Evolutionary conservation across 1,139 yeast genomes (phyloP).

Genomic region (Suhomyces ambrosiae): DNA sequence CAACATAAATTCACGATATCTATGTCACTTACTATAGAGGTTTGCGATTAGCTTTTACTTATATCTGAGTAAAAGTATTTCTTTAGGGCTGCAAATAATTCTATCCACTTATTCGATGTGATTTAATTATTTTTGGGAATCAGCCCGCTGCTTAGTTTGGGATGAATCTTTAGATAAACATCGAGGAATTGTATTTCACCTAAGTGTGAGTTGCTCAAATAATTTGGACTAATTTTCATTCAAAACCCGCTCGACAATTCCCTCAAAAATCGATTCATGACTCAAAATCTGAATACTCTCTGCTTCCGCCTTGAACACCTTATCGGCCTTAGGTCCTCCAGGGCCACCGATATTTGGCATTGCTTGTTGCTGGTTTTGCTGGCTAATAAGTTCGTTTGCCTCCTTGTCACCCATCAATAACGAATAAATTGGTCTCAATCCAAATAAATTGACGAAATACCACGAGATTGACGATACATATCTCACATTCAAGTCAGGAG

Average conservation of each 20-base stretch:
- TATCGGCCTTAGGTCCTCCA: constrained; percentile 61
- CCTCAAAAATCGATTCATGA: constrained; percentile 56
- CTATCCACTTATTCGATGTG: too few species aligned
- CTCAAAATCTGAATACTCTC: constrained; percentile 71
- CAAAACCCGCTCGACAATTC: constrained; percentile 66
- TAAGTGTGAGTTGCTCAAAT: too few species aligned
- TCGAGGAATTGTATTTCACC: too few species aligned
- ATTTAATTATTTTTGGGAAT: too few species aligned
- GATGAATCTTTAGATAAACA: too few species aligned
- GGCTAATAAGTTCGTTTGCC: constrained; percentile 52
- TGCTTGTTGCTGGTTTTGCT: constrained; percentile 46
- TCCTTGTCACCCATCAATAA: constrained; percentile 63
- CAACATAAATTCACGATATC: too few species aligned
- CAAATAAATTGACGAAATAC: constrained; percentile 90
- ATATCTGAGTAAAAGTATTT: too few species aligned
- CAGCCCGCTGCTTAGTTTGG: too few species aligned
- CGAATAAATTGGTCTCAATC: constrained; percentile 79
- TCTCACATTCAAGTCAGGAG: constrained; percentile 82
- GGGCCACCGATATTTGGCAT: constrained; percentile 51
- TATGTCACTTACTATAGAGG: too few species aligned
- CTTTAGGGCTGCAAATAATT: too few species aligned
- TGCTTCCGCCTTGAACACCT: constrained; percentile 68
- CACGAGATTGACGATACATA: constrained; percentile 98
- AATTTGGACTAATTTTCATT: constrained; percentile 2
- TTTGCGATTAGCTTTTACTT: too few species aligned